Percentiles rank a stretch among this genome's conserved stretches.
These are phyloP conservation scores for Aureobasidium subglaciale DNA, from an alignment of 2,329 filamentous ascomycete genomes.

Conservation along the genomic window DNA sequence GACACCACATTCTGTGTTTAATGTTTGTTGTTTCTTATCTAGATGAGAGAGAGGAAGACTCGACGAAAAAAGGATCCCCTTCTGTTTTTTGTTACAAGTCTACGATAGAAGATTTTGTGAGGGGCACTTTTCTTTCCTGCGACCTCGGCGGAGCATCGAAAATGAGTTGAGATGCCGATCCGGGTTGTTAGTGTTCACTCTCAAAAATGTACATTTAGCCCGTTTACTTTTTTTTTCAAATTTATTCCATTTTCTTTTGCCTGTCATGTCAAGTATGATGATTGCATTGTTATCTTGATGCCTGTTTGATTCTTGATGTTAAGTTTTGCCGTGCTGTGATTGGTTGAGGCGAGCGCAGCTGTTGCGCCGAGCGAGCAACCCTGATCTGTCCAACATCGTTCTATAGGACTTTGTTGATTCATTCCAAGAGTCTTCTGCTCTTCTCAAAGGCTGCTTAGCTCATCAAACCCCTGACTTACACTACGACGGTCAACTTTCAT, in stretches of 20 bases:
- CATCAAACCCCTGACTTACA: too few relatives aligned
- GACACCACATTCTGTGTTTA: background rate
- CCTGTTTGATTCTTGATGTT: background rate
- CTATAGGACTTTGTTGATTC: background rate
- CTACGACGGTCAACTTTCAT: too few relatives aligned
- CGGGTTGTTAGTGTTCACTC: constrained; percentile 15
- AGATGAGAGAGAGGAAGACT: constrained; percentile 2
- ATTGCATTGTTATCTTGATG: background rate
- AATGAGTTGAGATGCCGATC: constrained; percentile 10
- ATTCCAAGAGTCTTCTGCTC: background rate
- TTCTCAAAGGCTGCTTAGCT: background rate
- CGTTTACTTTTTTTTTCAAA: constrained; percentile 12
- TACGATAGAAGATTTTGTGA: constrained; percentile 11
- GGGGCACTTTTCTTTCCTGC: background rate
- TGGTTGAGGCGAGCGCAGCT: background rate
- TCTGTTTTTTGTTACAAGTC: constrained; percentile 1
- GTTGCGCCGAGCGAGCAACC: background rate
- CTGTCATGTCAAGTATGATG: background rate
- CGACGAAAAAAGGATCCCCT: background rate
- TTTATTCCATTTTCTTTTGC: constrained; percentile 13
- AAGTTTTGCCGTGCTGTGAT: background rate
- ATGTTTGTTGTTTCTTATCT: constrained; percentile 13
- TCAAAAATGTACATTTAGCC: constrained; percentile 17
- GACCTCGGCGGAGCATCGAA: background rate
- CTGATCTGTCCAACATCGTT: background rate